Conservation (phyloP, 2,329 filamentous ascomycete species). For the Xylaria sp. region DNA sequence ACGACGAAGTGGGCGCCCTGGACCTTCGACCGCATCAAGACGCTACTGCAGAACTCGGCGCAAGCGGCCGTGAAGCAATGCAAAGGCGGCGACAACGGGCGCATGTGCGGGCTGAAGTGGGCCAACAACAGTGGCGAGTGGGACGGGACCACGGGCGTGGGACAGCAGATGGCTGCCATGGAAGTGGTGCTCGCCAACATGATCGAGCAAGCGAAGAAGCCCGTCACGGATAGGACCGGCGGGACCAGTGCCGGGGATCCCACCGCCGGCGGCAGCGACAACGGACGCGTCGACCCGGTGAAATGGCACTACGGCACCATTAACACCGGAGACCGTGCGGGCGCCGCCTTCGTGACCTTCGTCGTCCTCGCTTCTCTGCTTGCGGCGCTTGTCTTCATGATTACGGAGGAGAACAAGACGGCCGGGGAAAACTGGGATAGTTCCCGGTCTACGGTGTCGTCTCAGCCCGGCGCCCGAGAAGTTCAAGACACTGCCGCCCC, state of each 20-base stretch:
- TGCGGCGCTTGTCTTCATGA: slow-evolving; percentile 62
- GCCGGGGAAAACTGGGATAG: not conserved
- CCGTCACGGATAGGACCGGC: slow-evolving; percentile 57
- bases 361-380: slow-evolving; percentile 66
- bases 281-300: slow-evolving; percentile 52
- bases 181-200: slow-evolving; percentile 73
- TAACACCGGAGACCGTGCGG: slow-evolving; percentile 72
- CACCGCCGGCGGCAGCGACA: slow-evolving; percentile 59
- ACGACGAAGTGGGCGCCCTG: slow-evolving; percentile 73
- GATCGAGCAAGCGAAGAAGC: slow-evolving; percentile 57
- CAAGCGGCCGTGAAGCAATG: slow-evolving; percentile 68
- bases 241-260: slow-evolving; percentile 63
- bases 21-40: slow-evolving; percentile 64
- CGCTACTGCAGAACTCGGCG: slow-evolving; percentile 66
- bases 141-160: slow-evolving; percentile 71
- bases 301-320: slow-evolving; percentile 52
- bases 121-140: slow-evolving; percentile 61
- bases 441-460: slow-evolving; percentile 19
- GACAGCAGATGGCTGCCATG: slow-evolving; percentile 77
- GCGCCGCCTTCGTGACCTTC: slow-evolving; percentile 73
- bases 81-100: slow-evolving; percentile 65
- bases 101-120: slow-evolving; percentile 72
- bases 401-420: slow-evolving; percentile 59
- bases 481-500: not conserved
- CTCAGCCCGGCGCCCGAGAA: not conserved